A percentile compares a stretch with the other conserved stretches of the same genome.
phyloP scores from a whole-genome alignment of 2,329 filamentous ascomycete species.

The Penicillium polonicum region DNA sequence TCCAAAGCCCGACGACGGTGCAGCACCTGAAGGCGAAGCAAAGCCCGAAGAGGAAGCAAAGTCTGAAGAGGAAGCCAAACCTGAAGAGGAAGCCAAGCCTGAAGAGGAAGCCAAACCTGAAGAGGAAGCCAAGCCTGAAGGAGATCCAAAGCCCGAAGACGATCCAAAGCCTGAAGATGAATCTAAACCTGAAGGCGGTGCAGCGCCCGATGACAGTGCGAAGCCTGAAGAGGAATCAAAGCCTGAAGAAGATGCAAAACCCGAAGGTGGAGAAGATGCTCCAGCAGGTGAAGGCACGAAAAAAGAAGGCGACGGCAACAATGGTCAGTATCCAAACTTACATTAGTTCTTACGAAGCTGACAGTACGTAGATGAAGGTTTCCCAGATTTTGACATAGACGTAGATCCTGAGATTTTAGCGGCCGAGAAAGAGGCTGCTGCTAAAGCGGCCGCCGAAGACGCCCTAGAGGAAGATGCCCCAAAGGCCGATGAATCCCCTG shows the following conservation, averaged over 20 bases:
- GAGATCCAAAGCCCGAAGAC: not conserved
- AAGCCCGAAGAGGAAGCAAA: not conserved
- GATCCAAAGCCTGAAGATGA: not conserved
- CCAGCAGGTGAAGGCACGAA: not conserved
- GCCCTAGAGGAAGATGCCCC: slow-evolving; percentile 23
- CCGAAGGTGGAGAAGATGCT: slow-evolving; percentile 9
- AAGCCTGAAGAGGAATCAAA: slow-evolving; percentile 14
- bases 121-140: not conserved
- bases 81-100: not conserved
- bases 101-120: slow-evolving; percentile 2
- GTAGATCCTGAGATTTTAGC: slow-evolving; percentile 34
- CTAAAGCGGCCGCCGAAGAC: slow-evolving; percentile 34
- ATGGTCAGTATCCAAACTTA: slow-evolving; percentile 22
- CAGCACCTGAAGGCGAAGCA: slow-evolving; percentile 15
- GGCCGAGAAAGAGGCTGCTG: slow-evolving; percentile 36
- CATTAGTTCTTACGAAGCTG: not conserved
- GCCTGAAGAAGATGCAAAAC: slow-evolving; percentile 12
- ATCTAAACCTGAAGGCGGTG: not conserved
- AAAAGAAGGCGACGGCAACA: slow-evolving; percentile 15
- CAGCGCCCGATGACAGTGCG: not conserved
- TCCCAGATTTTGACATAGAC: slow-evolving; percentile 34
- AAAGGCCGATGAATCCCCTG: slow-evolving; percentile 1
- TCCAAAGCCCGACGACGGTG: slow-evolving; percentile 10
- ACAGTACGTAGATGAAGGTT: slow-evolving; percentile 31
- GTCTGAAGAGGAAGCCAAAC: slow-evolving; percentile 11